Conservation (phyloP, 768 basidiomycete species). For the Pulveroboletus sp. region DNA sequence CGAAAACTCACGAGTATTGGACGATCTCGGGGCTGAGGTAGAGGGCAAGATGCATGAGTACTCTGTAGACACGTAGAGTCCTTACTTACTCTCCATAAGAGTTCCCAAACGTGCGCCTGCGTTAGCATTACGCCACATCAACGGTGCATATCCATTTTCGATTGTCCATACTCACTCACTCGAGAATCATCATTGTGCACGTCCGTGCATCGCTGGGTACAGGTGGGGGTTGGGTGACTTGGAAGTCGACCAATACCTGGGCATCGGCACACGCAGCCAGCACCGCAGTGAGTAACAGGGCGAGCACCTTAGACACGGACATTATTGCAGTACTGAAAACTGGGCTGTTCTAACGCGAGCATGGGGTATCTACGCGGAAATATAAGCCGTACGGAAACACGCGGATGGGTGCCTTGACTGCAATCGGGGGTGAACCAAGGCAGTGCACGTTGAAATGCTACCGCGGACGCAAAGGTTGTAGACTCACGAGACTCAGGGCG, state of each 20-base stretch:
- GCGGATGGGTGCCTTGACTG: too few relatives aligned
- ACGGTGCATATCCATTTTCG: neutral
- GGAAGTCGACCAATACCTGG: conserved; percentile 51
- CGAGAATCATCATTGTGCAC: conserved; percentile 61
- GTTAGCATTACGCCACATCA: neutral
- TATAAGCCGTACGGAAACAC: too few relatives aligned
- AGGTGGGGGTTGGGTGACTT: conserved; percentile 68
- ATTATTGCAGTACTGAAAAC: conserved; percentile 19
- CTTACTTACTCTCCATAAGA: conserved; percentile 60
- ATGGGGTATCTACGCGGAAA: conserved; percentile 4
- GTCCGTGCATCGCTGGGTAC: conserved; percentile 55
- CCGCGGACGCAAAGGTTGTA: too few relatives aligned
- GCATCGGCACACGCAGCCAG: conserved; percentile 14
- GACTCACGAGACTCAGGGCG: too few relatives aligned
- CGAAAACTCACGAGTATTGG: conserved; percentile 45
- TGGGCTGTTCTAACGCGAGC: neutral
- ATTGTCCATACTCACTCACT: conserved; percentile 40
- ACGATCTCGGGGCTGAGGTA: conserved; percentile 55
- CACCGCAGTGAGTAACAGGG: conserved; percentile 9
- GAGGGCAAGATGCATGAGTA: neutral
- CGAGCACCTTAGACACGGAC: conserved; percentile 7
- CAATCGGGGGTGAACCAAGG: too few relatives aligned
- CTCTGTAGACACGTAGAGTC: neutral
- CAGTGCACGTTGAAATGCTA: too few relatives aligned
- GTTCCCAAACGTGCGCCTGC: conserved; percentile 65